Conservation (phyloP, 352 stramenopile genomes). For the Phytopythium sindhum region DNA sequence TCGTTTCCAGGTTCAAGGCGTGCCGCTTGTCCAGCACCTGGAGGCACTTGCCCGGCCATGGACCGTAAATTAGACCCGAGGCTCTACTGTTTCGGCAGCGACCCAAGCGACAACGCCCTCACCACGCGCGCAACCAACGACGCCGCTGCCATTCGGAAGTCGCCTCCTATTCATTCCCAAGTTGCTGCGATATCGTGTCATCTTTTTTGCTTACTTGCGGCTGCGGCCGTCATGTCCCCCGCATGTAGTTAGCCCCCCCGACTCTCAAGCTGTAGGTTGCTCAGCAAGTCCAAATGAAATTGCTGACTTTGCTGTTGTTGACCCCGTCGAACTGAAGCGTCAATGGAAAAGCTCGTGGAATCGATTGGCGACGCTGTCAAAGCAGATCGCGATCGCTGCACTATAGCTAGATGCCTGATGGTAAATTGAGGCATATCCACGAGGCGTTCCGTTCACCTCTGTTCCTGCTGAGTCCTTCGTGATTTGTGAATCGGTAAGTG, state of each 20-base stretch:
- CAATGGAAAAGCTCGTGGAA: background rate
- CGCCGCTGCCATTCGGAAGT: background rate
- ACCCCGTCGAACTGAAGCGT: background rate
- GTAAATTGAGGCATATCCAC: too few species aligned
- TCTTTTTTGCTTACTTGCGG: background rate
- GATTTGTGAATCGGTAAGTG: too few species aligned
- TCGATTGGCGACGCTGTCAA: too few species aligned
- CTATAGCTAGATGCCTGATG: too few species aligned
- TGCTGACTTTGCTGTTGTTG: background rate
- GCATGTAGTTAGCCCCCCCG: background rate
- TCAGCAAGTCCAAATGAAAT: constrained; percentile 1
- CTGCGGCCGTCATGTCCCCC: background rate
- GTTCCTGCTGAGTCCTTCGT: too few species aligned
- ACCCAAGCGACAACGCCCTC: background rate
- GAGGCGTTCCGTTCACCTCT: too few species aligned
- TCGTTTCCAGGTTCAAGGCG: constrained; percentile 58
- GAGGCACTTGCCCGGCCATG: constrained; percentile 31
- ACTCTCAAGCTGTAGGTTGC: background rate
- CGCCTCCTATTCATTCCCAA: background rate
- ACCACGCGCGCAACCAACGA: background rate
- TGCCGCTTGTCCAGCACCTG: constrained; percentile 63
- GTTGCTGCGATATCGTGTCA: background rate
- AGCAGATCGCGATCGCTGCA: too few species aligned
- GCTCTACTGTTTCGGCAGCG: background rate
- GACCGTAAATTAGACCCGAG: constrained; percentile 20